Evolutionary conservation across 1,284 basidiomycete genomes (phyloP), one percentile per base, ranked within the genome.

Genomic region (Paramarasmius palmivorus): DNA sequence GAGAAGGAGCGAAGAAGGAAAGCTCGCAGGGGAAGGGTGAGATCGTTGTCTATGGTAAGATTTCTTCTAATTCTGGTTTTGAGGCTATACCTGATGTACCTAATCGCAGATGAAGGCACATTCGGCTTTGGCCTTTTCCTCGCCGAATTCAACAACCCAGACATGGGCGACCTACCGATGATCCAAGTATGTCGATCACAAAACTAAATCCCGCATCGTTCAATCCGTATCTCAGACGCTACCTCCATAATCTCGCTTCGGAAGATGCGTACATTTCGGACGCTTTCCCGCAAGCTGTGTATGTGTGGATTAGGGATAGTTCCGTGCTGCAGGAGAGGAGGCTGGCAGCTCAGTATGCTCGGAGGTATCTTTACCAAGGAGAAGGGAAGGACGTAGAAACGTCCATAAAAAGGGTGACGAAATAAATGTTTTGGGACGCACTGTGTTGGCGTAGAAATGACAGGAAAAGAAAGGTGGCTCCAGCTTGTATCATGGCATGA

Each of bases 241-340:
- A 68, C 72, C 8, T 17, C n/a, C 68, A 7, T 57, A 59, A 19
- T 3, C 70, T 84, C 17, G 69, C 69, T 14, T 73, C 82, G 2
- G 63, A 69, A 6, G 81, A 80, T 54, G 74, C 74, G 6, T 82
- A 78, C 64, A 62, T 83, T 22, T 60, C 83, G 35, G 79, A 84
- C 57, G 57, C 68, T 53, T 65, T n/a, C 72, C 62, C 63, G 12
- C 68, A 68, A 36, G 62, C 29, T 6, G 12, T 32, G 12, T 32
- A 32, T 12, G 29, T 32, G 7, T 32, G 29, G 29, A 6, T 32
- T 6, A 12, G 29, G 29, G 12, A 32, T 32, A 12, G 29, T 32
- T 32, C 29, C 12, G 6, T 12, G 29, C 12, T 32, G 29, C 6
- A 6, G 7, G 29, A 32, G 12, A 32, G 29, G 12, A 32, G 29